Evolutionary conservation across 148 eudicot species (phyloP), one percentile per base, ranked within the genome.

Genomic region (Polygonum aviculare): DNA sequence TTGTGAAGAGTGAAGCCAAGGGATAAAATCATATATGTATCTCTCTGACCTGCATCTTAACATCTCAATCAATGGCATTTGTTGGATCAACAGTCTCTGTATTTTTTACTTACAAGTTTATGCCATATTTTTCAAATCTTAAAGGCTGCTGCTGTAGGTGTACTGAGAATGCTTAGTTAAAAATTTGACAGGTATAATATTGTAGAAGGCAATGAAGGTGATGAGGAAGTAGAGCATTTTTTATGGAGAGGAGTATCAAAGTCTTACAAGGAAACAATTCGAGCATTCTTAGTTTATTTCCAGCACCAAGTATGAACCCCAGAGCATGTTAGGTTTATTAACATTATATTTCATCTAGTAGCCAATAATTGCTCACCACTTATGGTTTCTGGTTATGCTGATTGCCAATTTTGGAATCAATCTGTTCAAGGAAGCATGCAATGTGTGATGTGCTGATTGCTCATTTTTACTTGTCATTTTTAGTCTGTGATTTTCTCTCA

Each of bases 201-300:
- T 50, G 94, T 95, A 78, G 98, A 91, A 89, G 75, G 75, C 38
- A 48, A 72, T 21, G 75, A 72, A 48, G 75, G 54, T 1, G 75
- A 72, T 16, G 54, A 45, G 40, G 75, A 72, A 41, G 97, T 94
- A 79, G 90, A 89, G 60, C 90, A 95, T 80, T 81, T 87, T 73
- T 78, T 95, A 35, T 95, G 99, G 99, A 78, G 76, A 71, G 99
- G 87, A 80, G 97, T 95, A 79, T 95, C 99, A 44, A 91, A 87
- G 74, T 94, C 99, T 65, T 95, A 95, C 75, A 85, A 93, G 80
- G 99, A 95, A 86, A 91, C 96, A 10, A 95, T 95, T 81, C 83
- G 97, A 48, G 78, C 96, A 26, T 93, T 95, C 82, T 82, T 95
- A 81, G 94, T 81, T 74, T 95, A 87, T 82, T 95, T 95, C 84